Evolutionary conservation across 2,329 filamentous ascomycete genomes (phyloP), one percentile per base, ranked within the genome.

Genomic region (Alternaria ethzedia): DNA sequence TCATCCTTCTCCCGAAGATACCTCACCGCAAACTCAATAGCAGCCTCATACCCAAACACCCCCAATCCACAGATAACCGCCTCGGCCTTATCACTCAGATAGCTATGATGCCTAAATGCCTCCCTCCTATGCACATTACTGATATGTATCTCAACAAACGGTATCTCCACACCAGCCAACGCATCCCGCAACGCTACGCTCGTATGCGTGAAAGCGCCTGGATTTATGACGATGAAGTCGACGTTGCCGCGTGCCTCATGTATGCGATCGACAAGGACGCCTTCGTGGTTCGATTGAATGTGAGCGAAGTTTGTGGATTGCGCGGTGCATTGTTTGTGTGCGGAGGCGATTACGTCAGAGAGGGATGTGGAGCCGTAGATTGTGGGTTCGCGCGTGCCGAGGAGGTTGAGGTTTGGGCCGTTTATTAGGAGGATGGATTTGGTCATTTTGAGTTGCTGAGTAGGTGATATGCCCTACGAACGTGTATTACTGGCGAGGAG

Each of bases 331-430:
- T 89, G 87, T 0, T 80, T 64, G 52, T 82, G 73, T 23, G 86
- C 86, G 10, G 81, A 70, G 3, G 78, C 63, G 50, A 88, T 83
- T 15, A 94, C 85, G 68, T 92, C 87, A 20, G 82, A 54, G 12
- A 94, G 87, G 0, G 91, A 93, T 1, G 88, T 89, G 64, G 83
- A 84, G 74, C 91, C 91, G 82, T 94, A 94, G 72, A 93, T 86
- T 26, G 88, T 82, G 15, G 91, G 91, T 77, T 95, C 91, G 21
- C 92, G 86, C 12, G 87, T 90, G 36, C 91, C 91, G 28, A 94
- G 86, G 54, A 94, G 89, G 81, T 94, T 94, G 71, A 94, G 89
- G 78, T 94, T 94, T 30, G 91, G 91, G n/a, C 91, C 91, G 79
- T 93, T 93, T 82, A 94, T 88, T 68, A 93, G 84, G 70, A 93